Base-by-base conservation (phyloP, 805 yeast species). In the Candida multigemmis region DNA sequence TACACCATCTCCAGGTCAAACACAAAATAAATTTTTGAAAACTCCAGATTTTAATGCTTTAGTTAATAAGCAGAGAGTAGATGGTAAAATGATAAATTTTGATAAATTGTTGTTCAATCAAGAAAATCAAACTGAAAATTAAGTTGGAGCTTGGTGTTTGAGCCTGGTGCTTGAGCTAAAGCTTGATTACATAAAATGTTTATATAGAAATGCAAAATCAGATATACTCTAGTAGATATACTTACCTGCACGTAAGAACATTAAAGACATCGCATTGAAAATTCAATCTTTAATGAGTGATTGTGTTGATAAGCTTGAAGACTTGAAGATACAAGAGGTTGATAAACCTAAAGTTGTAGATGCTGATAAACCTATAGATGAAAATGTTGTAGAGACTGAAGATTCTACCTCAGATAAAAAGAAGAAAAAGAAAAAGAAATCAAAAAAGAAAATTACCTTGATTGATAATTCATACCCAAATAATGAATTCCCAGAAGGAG, bases 401-500 rank as follows among this genome's bases (percentile, higher is more conserved):
- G 15, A 28, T 4, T 11, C 25, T 16, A 21, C 12, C n/a, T 15
- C 32, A 5, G 36, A 37, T 21, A 38, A 34, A 11, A 52, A 53
- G 38, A 56, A 55, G 42, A 50, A 64, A 50, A 55, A 62, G 46
- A 68, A 70, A 42, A 71, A 62, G 45, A 67, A 63, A 53, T 66
- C 62, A 48, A 65, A 67, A 49, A 61, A 61, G 39, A 59, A 75
- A 33, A 56, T 74, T 20, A 74, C 71, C 16, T 77, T 79, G 19
- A 77, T 91, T 31, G 71, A 75, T 13, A 60, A 66, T 22, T 61
- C 75, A 27, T 89, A 71, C 52, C 79, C 89, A 0, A 79, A 74
- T 16, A 82, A 75, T 0, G 56, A 61, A 2, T 87, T 72, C 46
- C 96, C 96, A 4, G 91, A 77, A 46, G 96, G 96, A 27, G 79